A percentile compares a stretch with the other conserved stretches of the same genome.
These are phyloP conservation scores for Crithidia bombi DNA, from an alignment of 208 protist species.

Conservation along the genomic window DNA sequence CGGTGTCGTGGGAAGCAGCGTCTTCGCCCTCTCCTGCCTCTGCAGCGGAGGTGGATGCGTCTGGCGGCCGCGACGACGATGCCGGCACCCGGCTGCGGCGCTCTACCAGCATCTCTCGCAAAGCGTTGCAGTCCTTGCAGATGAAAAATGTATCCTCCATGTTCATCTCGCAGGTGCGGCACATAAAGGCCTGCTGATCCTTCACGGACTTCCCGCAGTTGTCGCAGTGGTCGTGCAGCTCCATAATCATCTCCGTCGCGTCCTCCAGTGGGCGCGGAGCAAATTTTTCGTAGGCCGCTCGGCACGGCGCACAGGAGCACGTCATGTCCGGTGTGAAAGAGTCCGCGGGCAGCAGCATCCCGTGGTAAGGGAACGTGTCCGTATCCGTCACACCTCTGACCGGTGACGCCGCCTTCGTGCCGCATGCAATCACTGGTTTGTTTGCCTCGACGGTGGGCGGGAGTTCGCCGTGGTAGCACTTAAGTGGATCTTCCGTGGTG, in stretches of 20 bases:
- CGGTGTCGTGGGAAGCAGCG: neutral
- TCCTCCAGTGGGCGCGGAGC: slow-evolving; percentile 61
- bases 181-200: slow-evolving; percentile 72
- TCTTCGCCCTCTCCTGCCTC: neutral
- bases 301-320: slow-evolving; percentile 69
- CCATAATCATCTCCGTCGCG: slow-evolving; percentile 72
- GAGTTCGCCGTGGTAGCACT: slow-evolving; percentile 70
- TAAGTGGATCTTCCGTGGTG: slow-evolving; percentile 45
- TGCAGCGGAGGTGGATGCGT: neutral
- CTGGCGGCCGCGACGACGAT: neutral
- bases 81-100: slow-evolving; percentile 8
- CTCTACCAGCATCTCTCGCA: slow-evolving; percentile 42
- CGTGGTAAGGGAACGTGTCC: slow-evolving; percentile 68
- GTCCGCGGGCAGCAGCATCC: slow-evolving; percentile 72
- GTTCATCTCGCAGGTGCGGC: slow-evolving; percentile 81
- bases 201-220: slow-evolving; percentile 60
- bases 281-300: slow-evolving; percentile 63
- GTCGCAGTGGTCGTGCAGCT: slow-evolving; percentile 75
- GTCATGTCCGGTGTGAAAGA: slow-evolving; percentile 68
- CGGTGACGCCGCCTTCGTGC: slow-evolving; percentile 17
- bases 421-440: slow-evolving; percentile 55
- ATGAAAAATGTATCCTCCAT: slow-evolving; percentile 62
- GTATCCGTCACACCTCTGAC: slow-evolving; percentile 4
- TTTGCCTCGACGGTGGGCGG: slow-evolving; percentile 34
- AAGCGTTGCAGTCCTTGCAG: slow-evolving; percentile 69